phyloP scores from a whole-genome alignment of 306 rosid genomes.

The Senna tora region DNA sequence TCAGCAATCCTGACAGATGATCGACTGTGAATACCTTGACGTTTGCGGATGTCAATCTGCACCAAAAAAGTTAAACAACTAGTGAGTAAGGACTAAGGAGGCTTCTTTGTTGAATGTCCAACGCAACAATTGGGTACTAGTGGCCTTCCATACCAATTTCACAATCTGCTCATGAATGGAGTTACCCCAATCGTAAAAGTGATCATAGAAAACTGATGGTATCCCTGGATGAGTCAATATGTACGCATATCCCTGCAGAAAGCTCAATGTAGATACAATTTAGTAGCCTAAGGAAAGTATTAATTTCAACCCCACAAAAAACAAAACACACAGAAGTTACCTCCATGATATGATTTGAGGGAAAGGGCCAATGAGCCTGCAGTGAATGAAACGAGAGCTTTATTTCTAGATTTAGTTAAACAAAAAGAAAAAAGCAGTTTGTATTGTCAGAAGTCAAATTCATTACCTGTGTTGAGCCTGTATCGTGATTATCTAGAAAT shows the following conservation, averaged over 20 bases:
- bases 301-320: conserved; percentile 1
- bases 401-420: conserved; percentile 11
- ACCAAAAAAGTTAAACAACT: conserved; percentile 25
- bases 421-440: conserved; percentile 10
- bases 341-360: conserved; percentile 83
- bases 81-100: background rate
- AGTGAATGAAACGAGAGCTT: conserved; percentile 30
- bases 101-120: conserved; percentile 10
- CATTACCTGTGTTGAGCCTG: conserved; percentile 90
- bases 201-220: conserved; percentile 92
- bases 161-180: conserved; percentile 72
- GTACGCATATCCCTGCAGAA: conserved; percentile 82
- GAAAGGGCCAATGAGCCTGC: conserved; percentile 98
- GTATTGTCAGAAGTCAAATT: conserved; percentile 10
- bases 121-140: background rate
- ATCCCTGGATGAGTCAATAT: conserved; percentile 91
- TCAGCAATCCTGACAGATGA: conserved; percentile 74
- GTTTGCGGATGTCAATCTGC: conserved; percentile 80
- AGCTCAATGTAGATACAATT: conserved; percentile 8
- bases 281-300: background rate
- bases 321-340: conserved; percentile 39
- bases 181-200: conserved; percentile 72
- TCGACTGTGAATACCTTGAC: conserved; percentile 75
- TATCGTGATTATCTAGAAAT: conserved; percentile 86
- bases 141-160: conserved; percentile 62